Evolutionary conservation across 257 asterid species (phyloP), one percentile per base, ranked within the genome.

Genomic region (Fraxinus pennsylvanica): DNA sequence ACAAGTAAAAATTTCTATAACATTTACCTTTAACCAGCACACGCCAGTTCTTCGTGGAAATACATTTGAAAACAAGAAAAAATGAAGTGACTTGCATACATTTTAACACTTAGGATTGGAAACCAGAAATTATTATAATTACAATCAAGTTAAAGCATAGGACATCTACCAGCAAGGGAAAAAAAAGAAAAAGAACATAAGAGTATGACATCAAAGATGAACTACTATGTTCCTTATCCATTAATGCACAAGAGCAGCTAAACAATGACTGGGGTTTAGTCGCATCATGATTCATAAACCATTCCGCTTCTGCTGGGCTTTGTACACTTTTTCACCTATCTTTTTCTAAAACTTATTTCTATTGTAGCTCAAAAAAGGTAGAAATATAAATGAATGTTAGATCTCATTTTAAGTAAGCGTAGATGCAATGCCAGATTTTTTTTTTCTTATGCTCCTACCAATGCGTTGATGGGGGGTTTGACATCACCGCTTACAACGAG

Each of bases 31-130:
- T 19, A 17, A 78, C 27, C 54, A 22, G 74, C n/a, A 22, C 21
- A 22, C 65, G 76, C 3, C 80, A 81, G 39, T 25, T 57, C 27
- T 29, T 57, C 27, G 4, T n/a, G 66, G 66, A 57, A 57, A 57
- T n/a, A 12, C 35, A 10, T 63, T 27, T 59, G 67, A 5, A 25
- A 63, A 63, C 15, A 25, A 63, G 19, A 61, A 61, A 8, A 8
- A 9, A 17, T 15, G 6, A 17, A 9, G 33, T 21, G 66, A 57
- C 30, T 6, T 25, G 2, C 68, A 63, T 6, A 3, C 17, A 8
- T 9, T 63, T 63, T 27, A 63, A 63, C 69, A 63, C 21, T 25
- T 22, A 9, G 14, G 19, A 63, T 63, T 63, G 32, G 35, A 63
- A 63, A 22, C 69, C 25, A 25, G 17, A 27, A 63, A 63, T 27